A percentile compares a stretch with the other conserved stretches of the same genome.
Conservation (phyloP, 441 rosid genomes). For the Mallotus repandus region DNA sequence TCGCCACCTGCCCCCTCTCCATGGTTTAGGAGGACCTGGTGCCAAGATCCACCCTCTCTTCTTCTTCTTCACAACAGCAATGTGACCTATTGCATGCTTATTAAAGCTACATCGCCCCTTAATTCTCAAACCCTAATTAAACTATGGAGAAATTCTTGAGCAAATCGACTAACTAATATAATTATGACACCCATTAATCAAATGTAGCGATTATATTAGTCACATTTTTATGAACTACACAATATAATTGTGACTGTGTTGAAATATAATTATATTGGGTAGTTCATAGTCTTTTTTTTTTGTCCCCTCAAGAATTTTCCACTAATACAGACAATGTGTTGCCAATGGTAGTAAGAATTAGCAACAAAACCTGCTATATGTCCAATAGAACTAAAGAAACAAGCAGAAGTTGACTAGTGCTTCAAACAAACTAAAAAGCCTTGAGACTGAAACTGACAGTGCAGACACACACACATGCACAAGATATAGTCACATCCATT, state of each 20-base stretch:
- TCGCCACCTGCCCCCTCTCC: constrained; percentile 28
- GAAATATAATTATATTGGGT: neutral
- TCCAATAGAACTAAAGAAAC: neutral
- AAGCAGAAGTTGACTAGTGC: neutral
- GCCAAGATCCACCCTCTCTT: constrained; percentile 40
- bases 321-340: too few relatives aligned
- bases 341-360: neutral
- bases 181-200: too few relatives aligned
- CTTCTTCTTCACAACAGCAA: neutral
- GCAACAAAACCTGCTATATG: neutral
- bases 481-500: too few relatives aligned
- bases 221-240: neutral
- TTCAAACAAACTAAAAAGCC: neutral
- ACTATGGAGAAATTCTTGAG: too few relatives aligned
- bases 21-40: constrained; percentile 21
- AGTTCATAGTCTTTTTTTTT: neutral
- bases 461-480: neutral
- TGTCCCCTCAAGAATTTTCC: too few relatives aligned
- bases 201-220: too few relatives aligned
- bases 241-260: neutral
- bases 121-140: too few relatives aligned
- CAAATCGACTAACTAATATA: too few relatives aligned
- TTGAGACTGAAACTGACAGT: neutral
- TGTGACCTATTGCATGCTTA: neutral
- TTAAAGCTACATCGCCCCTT: neutral